phyloP scores from a whole-genome alignment of 345 rosid species.

The Durio zibethinus region DNA sequence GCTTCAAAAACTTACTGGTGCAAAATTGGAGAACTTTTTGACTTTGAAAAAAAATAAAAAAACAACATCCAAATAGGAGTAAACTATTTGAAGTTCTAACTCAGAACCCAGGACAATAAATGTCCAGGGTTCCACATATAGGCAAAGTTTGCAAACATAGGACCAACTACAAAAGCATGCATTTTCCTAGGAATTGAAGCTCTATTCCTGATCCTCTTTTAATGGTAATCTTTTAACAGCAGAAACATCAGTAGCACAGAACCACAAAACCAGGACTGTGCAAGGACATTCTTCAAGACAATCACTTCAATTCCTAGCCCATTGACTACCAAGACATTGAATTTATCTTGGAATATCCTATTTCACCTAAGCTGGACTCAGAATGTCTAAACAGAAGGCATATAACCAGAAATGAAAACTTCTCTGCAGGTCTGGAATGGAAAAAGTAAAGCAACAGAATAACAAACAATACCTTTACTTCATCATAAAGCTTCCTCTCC shows the following conservation, averaged over 20 bases:
- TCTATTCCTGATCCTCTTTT: not conserved
- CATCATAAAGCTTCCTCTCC: constrained; percentile 97
- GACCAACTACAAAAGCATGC: not conserved
- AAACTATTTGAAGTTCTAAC: not conserved
- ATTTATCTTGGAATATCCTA: not conserved
- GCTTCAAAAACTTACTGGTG: not conserved
- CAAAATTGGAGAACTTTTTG: not conserved
- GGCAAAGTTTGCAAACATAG: not conserved
- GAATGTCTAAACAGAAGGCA: not conserved
- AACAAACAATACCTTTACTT: constrained; percentile 71
- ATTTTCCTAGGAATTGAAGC: not conserved
- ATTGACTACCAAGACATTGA: not conserved
- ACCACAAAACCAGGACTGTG: not conserved
- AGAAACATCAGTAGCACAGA: not conserved
- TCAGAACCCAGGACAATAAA: not conserved
- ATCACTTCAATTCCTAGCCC: not conserved
- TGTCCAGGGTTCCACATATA: not conserved
- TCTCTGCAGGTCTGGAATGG: not conserved
- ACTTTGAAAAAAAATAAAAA: not conserved
- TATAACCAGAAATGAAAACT: not conserved
- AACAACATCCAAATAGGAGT: not conserved
- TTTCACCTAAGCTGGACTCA: constrained; percentile 9
- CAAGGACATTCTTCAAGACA: not conserved
- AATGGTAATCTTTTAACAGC: not conserved
- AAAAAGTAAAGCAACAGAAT: not conserved